Base-by-base conservation (phyloP, 1,284 basidiomycete genomes). In the Sparassis latifolia region DNA sequence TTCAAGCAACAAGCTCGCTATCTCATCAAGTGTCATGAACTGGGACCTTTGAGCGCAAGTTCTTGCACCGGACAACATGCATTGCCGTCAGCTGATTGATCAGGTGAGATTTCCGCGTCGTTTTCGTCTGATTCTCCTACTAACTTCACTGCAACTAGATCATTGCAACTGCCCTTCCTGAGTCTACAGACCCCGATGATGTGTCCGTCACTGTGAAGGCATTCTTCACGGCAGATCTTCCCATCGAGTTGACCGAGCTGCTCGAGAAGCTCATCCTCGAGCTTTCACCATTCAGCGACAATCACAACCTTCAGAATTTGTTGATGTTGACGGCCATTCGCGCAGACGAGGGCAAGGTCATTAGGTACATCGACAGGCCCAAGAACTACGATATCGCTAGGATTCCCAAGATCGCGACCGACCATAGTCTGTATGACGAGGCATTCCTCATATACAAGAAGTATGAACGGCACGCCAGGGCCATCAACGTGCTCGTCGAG, bases 141-240 rank as follows among this genome's bases (percentile, higher is more conserved):
- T 20, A 20, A 20, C 20, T 20, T 20, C 20, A 20, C 20, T 20
- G 20, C 20, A 20, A 20, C 20, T 20, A 20, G 20, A 20, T 20
- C 20, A 20, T 20, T 20, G 20, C 20, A 20, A 20, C 20, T 20
- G 20, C 20, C 20, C 20, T 20, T 20, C 20, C 20, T 20, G 20
- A 20, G 20, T 93, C 87, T 64, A 97, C 94, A 32, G 95, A 99
- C 65, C 95, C 97, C 1, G 97, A 99, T 64, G 97, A 99, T 72
- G 97, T 99, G 46, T 98, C 96, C 1, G 79, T 96, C 48, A 98
- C 97, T 33, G 97, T 99, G 79, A 98, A 97, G 74, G 93, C 97
- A 0, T 99, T 99, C 84, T 83, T 99, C 65, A 87, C 92, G 44
- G 96, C 95, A 33, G 96, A 99, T 68, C 83, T 99, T 40, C 97